phyloP scores from a whole-genome alignment of 306 rosid genomes.

The Malus sieversii region DNA sequence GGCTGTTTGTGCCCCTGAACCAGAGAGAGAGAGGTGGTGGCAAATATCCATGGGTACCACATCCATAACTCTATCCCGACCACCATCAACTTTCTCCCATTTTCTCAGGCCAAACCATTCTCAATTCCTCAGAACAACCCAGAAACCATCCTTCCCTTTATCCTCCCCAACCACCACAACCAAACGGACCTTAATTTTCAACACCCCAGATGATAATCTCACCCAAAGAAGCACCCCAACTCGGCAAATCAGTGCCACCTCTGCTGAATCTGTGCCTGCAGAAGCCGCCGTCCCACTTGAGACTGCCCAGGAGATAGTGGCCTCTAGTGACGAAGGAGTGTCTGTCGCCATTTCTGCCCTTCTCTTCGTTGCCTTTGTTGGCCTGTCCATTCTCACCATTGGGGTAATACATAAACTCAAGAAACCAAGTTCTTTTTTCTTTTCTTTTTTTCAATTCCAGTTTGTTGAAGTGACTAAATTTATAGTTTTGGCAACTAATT shows the following conservation, averaged over 20 bases:
- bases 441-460: neutral
- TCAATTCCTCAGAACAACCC: slow-evolving; percentile 13
- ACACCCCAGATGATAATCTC: slow-evolving; percentile 13
- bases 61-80: slow-evolving; percentile 38
- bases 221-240: slow-evolving; percentile 6
- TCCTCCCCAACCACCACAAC: slow-evolving; percentile 13
- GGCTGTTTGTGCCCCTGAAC: slow-evolving; percentile 2
- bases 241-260: slow-evolving; percentile 27
- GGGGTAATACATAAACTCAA: slow-evolving; percentile 48
- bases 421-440: neutral
- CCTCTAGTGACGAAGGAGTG: slow-evolving; percentile 33
- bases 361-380: slow-evolving; percentile 67
- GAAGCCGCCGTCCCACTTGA: slow-evolving; percentile 34
- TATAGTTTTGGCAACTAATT: neutral
- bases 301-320: slow-evolving; percentile 40
- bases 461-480: neutral
- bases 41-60: slow-evolving; percentile 54
- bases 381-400: slow-evolving; percentile 56
- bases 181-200: slow-evolving; percentile 12
- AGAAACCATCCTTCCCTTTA: slow-evolving; percentile 10
- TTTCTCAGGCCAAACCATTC: slow-evolving; percentile 11
- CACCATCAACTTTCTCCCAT: slow-evolving; percentile 36
- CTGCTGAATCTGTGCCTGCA: slow-evolving; percentile 33
- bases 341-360: slow-evolving; percentile 45
- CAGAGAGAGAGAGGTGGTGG: slow-evolving; percentile 7